Evolutionary conservation across 1,284 basidiomycete species (phyloP), one percentile per base, ranked within the genome.

Genomic region (Moesziomyces sp.): DNA sequence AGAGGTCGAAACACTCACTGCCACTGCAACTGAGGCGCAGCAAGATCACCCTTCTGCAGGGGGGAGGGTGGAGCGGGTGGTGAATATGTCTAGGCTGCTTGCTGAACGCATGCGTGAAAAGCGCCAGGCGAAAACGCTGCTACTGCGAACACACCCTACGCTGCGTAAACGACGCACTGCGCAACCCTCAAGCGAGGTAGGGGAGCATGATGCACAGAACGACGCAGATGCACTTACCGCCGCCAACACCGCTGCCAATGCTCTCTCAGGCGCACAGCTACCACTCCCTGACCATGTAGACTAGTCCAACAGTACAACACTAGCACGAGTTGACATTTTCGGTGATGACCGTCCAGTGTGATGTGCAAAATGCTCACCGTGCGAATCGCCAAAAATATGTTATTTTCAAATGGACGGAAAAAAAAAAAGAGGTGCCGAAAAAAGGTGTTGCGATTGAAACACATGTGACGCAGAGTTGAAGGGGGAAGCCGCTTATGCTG

Each of bases 91-190:
- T 5, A 56, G 60, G 28, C 6, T 73, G 16, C 56, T 73, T 13
- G 70, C 70, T 0, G 59, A 63, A 11, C 46, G 64, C 13, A 64
- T 58, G 64, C 42, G 56, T 10, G 53, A 67, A 1, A 64, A 67
- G 57, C 43, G 60, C 28, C 57, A 73, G 21, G 60, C 59, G 0
- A 59, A 68, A 13, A 57, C 57, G 26, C 42, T 73, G 38, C 49
- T 73, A 2, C 45, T 73, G 8, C 52, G 70, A 2, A 73, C 70
- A 14, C 70, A 73, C 42, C 48, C 64, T 45, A 55, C 52, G 19
- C 26, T 73, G 38, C 70, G 59, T 18, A 60, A 58, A 18, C 28
- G 45, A 46, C 33, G 43, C 26, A 24, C 3, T 7, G 23, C n/a
- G 33, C 23, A 6, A 19, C 18, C 18, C 2, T 10, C 1, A 35